A percentile compares a stretch with the other conserved stretches of the same genome.
phyloP scores from a whole-genome alignment of 345 rosid genomes.

The Carallia pectinifolia region DNA sequence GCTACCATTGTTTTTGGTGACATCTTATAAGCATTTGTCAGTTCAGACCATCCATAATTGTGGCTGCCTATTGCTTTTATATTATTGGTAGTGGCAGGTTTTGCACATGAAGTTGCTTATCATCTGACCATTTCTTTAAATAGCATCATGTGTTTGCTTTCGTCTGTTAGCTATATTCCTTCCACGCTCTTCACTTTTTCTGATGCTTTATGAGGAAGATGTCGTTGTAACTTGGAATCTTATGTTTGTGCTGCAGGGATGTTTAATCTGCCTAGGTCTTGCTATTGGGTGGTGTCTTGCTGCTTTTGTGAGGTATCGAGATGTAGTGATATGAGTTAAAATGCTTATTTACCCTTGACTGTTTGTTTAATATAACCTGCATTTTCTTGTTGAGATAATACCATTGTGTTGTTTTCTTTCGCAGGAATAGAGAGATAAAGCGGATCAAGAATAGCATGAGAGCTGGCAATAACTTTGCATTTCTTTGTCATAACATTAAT shows the following conservation, averaged over 20 bases:
- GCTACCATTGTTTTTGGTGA: not conserved
- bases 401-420: not conserved
- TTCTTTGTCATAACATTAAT: constrained; percentile 71
- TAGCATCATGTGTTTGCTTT: not conserved
- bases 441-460: constrained; percentile 57
- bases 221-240: not conserved
- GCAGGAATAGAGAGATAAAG: constrained; percentile 81
- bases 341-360: constrained; percentile 1
- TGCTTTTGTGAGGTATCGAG: constrained; percentile 78
- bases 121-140: not conserved
- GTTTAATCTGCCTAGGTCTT: constrained; percentile 74
- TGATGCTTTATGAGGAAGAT: not conserved
- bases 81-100: not conserved
- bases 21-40: not conserved
- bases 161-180: not conserved
- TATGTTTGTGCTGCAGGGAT: constrained; percentile 55
- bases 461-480: constrained; percentile 85
- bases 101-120: not conserved
- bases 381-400: constrained; percentile 8
- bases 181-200: not conserved
- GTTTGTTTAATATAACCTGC: constrained; percentile 13
- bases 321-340: constrained; percentile 1
- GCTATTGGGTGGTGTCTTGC: constrained; percentile 96
- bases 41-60: not conserved
- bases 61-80: not conserved